Base-by-base conservation (phyloP, 371 early-diverging fungal species). In the Actinomortierella ambigua region DNA sequence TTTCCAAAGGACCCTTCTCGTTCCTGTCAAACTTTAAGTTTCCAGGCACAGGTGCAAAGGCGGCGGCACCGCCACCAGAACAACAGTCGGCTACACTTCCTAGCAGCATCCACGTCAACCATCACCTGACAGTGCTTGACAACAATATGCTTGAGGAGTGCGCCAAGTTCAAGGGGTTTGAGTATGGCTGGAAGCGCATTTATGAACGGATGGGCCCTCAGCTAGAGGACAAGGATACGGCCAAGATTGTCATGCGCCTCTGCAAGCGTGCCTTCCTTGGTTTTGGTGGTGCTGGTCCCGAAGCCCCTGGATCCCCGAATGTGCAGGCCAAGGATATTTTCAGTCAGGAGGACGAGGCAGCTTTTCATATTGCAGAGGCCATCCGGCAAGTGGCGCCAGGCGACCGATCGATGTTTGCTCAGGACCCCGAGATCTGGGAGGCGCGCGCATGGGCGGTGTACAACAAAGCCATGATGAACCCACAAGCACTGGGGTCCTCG, bases 401-500 rank as follows among this genome's bases (percentile, higher is more conserved):
- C 34, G 34, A 34, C 11, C 34, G 34, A 34, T 34, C 34, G 11
- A 6, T 34, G 34, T 34, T 34, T 34, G 34, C 34, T 34, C 34
- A 34, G 34, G 60, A 66, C 3, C 54, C 63, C 1, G 73, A 62
- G 53, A 40, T 73, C 4, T 73, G 73, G 73, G 73, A 73, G 23
- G 73, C 63, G 9, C 73, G 73, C 24, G 73, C 67, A 9, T 73
- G 73, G 73, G 73, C 53, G n/a, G 52, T 73, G 17, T 73, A 73
- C 48, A 73, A 66, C 63, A 73, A 73, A 51, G 63, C 62, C 9
- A 66, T 63, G 67, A 24, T 60, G 57, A 63, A 57, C 27, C 61
- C 73, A 15, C 56, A 57, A 0, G 17, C 63, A 0, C 46, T 61
- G 17, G 47, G 54, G 1, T 57, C 22, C 39, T 48, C 52, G 9